Base-by-base conservation (phyloP, 352 stramenopile species). In the Pythium coloratum region DNA sequence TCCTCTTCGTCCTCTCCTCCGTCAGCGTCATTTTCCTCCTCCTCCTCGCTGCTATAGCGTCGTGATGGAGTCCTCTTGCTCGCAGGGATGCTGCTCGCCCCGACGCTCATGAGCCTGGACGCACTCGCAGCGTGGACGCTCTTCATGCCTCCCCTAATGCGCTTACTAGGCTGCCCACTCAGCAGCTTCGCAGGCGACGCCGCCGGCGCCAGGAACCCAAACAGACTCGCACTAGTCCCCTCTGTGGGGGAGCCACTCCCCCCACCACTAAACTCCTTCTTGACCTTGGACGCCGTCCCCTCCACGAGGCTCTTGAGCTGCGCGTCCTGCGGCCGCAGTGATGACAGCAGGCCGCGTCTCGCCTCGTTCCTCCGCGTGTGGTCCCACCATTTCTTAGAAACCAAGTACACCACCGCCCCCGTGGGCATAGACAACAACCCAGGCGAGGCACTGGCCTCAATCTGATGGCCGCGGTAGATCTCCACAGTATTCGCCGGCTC, bases 351-450 rank as follows among this genome's bases (percentile, higher is more conserved):
- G 1, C 80, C 80, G 8, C 78, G 68, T 1, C 80, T 62, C 42
- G 80, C 80, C 56, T 86, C 80, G 56, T 82, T 84, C 47, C 80
- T 77, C 0, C 77, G 77, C 50, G 71, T 81, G 55, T 84, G 71
- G 62, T 86, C 76, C 77, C 80, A 88, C 80, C 80, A 86, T 61
- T 72, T 76, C 18, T 73, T 73, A 4, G 70, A 60, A 55, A 88
- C 80, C 26, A 88, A 65, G 57, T 77, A 84, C 34, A 88, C 72
- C 20, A 88, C 42, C 10, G 73, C 76, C 12, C 77, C 76, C 1
- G 66, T 73, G 5, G 80, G 73, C 59, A 88, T 80, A 30, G 66
- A 73, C 16, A 88, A 54, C 30, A 53, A 46, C 0, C 55, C 63
- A 4, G 80, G 76, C 6, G 77, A 81, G 36, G 61, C 71, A 7